Base-by-base conservation (phyloP, 306 rosid genomes). In the Castanospermum australe region DNA sequence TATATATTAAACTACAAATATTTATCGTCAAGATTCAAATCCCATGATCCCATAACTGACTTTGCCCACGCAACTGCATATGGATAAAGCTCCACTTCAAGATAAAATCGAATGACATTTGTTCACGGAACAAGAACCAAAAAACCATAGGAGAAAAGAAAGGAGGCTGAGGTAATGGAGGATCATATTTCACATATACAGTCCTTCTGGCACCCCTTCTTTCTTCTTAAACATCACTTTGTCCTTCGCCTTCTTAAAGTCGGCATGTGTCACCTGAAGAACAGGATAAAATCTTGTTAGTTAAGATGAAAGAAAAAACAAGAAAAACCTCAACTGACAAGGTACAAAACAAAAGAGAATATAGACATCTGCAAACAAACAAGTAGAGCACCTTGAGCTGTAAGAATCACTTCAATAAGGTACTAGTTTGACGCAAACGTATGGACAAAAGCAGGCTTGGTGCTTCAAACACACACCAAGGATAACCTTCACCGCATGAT, bases 171-270 rank as follows among this genome's bases (percentile, higher is more conserved):
- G 22, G 33, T 32, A 63, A 59, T 0, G 57, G 73, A 21, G 71
- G 67, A 45, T 32, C 63, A 75, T 67, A 66, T 63, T 64, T 95
- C 92, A 95, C 99, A 95, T 95, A 63, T 95, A 95, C 12, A 95
- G 90, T 17, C 99, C 99, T 86, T 95, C 99, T 9, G 99, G 99
- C 69, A 92, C 98, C 45, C 99, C 99, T 85, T 95, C 99, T 83
- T 95, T 95, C 97, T 95, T 95, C 94, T 92, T 95, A 71, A 92
- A 95, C 99, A 95, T 95, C 54, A 95, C 99, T 86, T 95, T 95
- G 71, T 95, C 99, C 86, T 95, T 95, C 6, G 99, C 98, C 92
- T 95, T 95, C 92, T 95, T 92, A 81, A 95, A 91, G 82, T 95
- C 99, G 0, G 67, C 39, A 84, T 95, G 99, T 0, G 96, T 95